Base-by-base conservation (phyloP, 1,284 basidiomycete genomes). In the Sporisorium graminicola region DNA sequence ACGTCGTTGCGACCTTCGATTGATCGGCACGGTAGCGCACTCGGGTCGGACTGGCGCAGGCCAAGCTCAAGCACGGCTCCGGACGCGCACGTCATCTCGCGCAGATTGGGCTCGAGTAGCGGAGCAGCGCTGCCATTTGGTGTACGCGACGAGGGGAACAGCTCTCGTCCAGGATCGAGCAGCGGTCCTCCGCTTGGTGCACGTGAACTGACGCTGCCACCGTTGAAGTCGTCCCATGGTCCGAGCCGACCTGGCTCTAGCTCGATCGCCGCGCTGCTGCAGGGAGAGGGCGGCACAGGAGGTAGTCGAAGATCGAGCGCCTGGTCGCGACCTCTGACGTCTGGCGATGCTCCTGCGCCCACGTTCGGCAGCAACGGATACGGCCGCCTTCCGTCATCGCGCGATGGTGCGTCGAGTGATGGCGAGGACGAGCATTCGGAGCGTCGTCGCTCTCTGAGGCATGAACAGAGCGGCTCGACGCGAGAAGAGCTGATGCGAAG, bases 21-120 rank as follows among this genome's bases (percentile, higher is more conserved):
- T 14, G 69, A 72, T 20, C 64, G 69, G 16, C 52, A 58, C 6
- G 65, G 58, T 16, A 58, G 60, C 31, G 58, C 37, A 3, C 20
- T 58, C 20, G 65, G 68, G 14, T 46, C 47, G 14, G 74, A 68
- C n/a, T 68, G 74, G 74, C 65, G 65, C 35, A 43, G 68, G 40
- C 74, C 74, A 12, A 66, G 74, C 33, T 76, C 74, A 33, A 76
- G 69, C 59, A 72, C 64, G 9, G 72, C 66, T 2, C 72, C 72
- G 33, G 72, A 74, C n/a, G 72, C 72, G 12, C 66, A 74, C 42
- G 44, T 62, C 33, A 74, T 74, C 13, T 74, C 72, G 18, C 62
- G 72, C 22, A 56, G 55, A 27, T 29, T 74, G 18, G 66, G 63
- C 16, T 74, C 66, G 14, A 74, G 67, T 53, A 66, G 64, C 42